Evolutionary conservation across 2,329 filamentous ascomycete species (phyloP), one percentile per base, ranked within the genome.

Genomic region (Aspergillus novoparasiticus): DNA sequence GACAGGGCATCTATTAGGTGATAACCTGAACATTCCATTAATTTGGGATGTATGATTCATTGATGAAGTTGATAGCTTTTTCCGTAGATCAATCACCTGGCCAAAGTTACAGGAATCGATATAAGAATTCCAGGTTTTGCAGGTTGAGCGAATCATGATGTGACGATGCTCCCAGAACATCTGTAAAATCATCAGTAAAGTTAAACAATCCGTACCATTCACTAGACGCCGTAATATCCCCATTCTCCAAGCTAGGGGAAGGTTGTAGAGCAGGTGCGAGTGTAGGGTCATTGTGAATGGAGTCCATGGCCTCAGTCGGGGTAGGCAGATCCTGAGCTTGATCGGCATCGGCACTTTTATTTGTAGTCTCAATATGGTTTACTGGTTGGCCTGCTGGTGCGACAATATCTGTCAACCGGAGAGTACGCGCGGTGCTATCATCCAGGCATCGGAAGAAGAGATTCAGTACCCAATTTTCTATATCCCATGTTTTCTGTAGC

Each of bases 381-480:
- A 46, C 16, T 8, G 48, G 32, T 5, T 58, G 60, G 9, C 23
- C 48, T 6, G 55, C 9, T 39, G 55, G 55, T 11, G 55, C 39
- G 6, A 54, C 39, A 26, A 54, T 57, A 50, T 73, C 72, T 0
- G 65, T 64, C 19, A 76, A 51, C 28, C 73, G 70, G 23, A 83
- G 69, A 19, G 77, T 74, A 11, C 74, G 75, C 2, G 81, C 81
- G 0, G 79, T 83, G 23, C 79, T 76, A 55, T 79, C 76, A 64
- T 84, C 82, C 2, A 82, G 67, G 51, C 81, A 83, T 6, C 81
- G 80, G 36, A 83, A 82, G 63, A 84, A 84, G 0, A 84, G 70
- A 63, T 84, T 76, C 3, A 84, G 67, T 0, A 84, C 79, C 79
- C 80, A 81, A 59, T 83, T 84, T 16, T 81, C 81, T 10, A 84